Conservation (phyloP, 1,284 basidiomycete genomes). For the Austroboletus rostrupii region DNA sequence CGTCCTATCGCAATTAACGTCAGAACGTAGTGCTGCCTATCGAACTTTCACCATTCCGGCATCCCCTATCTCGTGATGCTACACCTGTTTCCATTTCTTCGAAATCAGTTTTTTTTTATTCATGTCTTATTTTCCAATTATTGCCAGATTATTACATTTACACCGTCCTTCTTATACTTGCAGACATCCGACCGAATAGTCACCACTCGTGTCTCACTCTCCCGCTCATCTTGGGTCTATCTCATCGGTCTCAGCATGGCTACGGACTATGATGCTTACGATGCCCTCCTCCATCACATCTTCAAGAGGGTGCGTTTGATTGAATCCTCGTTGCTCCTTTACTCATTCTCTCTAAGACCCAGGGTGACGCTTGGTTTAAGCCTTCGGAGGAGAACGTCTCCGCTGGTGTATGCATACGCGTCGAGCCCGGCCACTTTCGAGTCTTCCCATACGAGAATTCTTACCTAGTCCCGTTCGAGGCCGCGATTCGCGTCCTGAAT, state of each 20-base stretch:
- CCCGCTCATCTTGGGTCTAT: slow-evolving; percentile 7
- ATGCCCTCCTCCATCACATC: slow-evolving; percentile 32
- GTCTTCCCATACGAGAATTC: slow-evolving; percentile 73
- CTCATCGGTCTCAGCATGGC: slow-evolving; percentile 16
- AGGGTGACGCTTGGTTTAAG: slow-evolving; percentile 56
- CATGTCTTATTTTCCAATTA: background rate
- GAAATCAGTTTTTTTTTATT: slow-evolving; percentile 7
- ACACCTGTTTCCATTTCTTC: slow-evolving; percentile 2
- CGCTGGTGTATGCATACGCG: slow-evolving; percentile 62
- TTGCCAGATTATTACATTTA: slow-evolving; percentile 8
- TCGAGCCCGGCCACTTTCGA: slow-evolving; percentile 58
- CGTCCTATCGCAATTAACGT: slow-evolving; percentile 19
- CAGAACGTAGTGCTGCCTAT: slow-evolving; percentile 11
- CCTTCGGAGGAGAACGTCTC: slow-evolving; percentile 44
- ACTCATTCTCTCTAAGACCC: slow-evolving; percentile 34
- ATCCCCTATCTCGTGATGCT: background rate
- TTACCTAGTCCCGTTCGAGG: slow-evolving; percentile 63
- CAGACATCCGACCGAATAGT: background rate
- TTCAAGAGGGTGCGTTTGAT: slow-evolving; percentile 21
- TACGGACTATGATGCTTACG: slow-evolving; percentile 35
- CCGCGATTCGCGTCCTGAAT: slow-evolving; percentile 68
- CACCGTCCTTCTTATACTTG: slow-evolving; percentile 24
- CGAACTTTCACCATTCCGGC: background rate
- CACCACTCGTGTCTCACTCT: slow-evolving; percentile 1
- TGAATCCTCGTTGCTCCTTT: background rate